A percentile compares a stretch with the other conserved stretches of the same genome.
phyloP scores from a whole-genome alignment of 768 basidiomycete genomes.

The Mycena crocata region DNA sequence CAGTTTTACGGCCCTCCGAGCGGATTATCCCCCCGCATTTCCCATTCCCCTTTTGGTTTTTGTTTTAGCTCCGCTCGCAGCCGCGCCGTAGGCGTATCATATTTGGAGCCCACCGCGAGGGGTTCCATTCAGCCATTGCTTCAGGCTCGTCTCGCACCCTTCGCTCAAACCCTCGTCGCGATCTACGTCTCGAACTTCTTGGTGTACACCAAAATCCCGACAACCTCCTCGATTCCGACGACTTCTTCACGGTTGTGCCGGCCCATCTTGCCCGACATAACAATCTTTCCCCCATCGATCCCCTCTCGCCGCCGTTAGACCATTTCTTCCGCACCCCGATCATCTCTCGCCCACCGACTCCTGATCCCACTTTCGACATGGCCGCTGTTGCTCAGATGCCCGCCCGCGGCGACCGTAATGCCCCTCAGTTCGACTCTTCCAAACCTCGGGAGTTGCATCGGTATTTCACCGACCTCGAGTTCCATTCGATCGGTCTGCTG shows the following conservation, averaged over 20 bases:
- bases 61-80: slow-evolving; percentile 12
- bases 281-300: slow-evolving; percentile 2
- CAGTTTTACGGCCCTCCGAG: too few species aligned
- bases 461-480: slow-evolving; percentile 34
- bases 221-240: slow-evolving; percentile 14
- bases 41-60: too few species aligned
- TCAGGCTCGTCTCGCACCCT: slow-evolving; percentile 14
- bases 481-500: slow-evolving; percentile 11
- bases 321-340: background rate
- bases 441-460: slow-evolving; percentile 27
- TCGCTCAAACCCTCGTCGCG: background rate
- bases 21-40: too few species aligned
- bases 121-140: slow-evolving; percentile 9
- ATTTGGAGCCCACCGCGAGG: slow-evolving; percentile 32
- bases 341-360: background rate
- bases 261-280: slow-evolving; percentile 9
- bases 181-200: background rate
- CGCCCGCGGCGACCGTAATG: slow-evolving; percentile 22
- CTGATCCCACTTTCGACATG: background rate
- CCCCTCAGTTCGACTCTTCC: slow-evolving; percentile 20
- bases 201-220: slow-evolving; percentile 26
- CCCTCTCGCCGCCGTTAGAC: background rate
- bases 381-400: slow-evolving; percentile 26
- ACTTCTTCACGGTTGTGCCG: slow-evolving; percentile 13
- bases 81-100: slow-evolving; percentile 11